Evolutionary conservation across 75 land plant species (phyloP).

Genomic region (Isoetes taiwanensis): DNA sequence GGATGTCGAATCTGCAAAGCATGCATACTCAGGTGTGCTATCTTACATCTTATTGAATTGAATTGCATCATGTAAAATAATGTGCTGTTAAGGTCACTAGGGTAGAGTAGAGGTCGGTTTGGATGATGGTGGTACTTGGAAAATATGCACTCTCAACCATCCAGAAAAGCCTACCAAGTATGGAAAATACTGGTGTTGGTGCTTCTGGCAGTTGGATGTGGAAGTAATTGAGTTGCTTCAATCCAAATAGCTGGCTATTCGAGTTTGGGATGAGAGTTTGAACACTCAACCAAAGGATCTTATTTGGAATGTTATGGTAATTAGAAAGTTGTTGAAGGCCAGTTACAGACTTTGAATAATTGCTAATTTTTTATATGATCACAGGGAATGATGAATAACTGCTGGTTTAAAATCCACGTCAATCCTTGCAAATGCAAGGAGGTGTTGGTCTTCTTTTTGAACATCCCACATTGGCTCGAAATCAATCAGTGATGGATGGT

Average conservation of each 20-base stretch:
- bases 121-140: slow-evolving; percentile 76
- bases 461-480: slow-evolving; percentile 81
- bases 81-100: too few relatives aligned
- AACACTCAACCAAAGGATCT: slow-evolving; percentile 93
- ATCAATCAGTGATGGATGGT: slow-evolving; percentile 94
- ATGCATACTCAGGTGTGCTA: too few relatives aligned
- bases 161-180: slow-evolving; percentile 73
- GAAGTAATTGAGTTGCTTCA: slow-evolving; percentile 58
- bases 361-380: too few relatives aligned
- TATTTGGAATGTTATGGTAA: slow-evolving; percentile 89
- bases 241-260: slow-evolving; percentile 76
- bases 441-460: slow-evolving; percentile 59
- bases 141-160: slow-evolving; percentile 37
- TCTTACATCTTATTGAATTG: too few relatives aligned
- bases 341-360: too few relatives aligned
- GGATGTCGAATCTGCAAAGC: too few relatives aligned
- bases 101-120: slow-evolving; percentile 75
- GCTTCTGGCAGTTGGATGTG: slow-evolving; percentile 74
- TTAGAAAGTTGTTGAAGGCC: too few relatives aligned
- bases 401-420: slow-evolving; percentile 82
- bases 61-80: too few relatives aligned
- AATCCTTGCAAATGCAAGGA: slow-evolving; percentile 43
- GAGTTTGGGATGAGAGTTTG: slow-evolving; percentile 86
- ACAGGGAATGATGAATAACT: slow-evolving; percentile 99
- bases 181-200: slow-evolving; percentile 97